Evolutionary conservation across 2,329 filamentous ascomycete genomes (phyloP).

Genomic region (Talaromyces sp.): DNA sequence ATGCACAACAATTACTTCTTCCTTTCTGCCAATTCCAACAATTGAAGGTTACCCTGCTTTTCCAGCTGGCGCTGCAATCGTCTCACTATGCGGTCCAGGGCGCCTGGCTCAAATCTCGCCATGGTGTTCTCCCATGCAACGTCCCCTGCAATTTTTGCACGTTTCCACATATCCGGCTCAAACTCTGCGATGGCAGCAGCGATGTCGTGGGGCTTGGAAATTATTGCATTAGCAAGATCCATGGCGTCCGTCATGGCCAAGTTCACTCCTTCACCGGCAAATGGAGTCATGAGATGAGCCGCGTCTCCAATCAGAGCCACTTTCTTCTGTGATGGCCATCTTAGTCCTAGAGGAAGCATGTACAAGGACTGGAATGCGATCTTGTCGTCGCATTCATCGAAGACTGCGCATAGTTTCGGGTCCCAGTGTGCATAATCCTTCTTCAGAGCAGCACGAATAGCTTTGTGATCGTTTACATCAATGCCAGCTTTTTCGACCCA

Average conservation of each 20-base stretch:
- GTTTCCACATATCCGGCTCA: conserved; percentile 8
- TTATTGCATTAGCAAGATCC: conserved; percentile 13
- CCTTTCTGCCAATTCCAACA: neutral
- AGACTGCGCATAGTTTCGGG: conserved; percentile 17
- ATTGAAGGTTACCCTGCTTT: neutral
- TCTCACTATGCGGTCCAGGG: neutral
- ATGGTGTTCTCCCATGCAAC: conserved; percentile 6
- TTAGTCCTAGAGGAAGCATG: conserved; percentile 23
- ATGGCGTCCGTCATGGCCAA: conserved; percentile 15
- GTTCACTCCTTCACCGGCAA: conserved; percentile 26
- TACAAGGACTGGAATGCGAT: conserved; percentile 16
- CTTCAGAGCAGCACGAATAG: conserved; percentile 7
- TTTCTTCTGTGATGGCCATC: conserved; percentile 21
- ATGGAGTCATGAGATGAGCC: conserved; percentile 27
- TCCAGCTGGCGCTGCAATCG: neutral
- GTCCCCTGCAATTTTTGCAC: neutral
- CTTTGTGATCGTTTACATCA: neutral
- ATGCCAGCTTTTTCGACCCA: conserved; percentile 11
- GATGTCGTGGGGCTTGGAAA: conserved; percentile 11
- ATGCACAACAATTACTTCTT: neutral
- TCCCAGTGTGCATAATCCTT: conserved; percentile 11
- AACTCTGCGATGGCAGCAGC: conserved; percentile 8
- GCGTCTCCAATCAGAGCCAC: conserved; percentile 25
- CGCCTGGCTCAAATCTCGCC: conserved; percentile 5
- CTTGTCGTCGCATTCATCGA: conserved; percentile 17